phyloP scores from a whole-genome alignment of 2,329 filamentous ascomycete species.

The Aspergillus amoenus region DNA sequence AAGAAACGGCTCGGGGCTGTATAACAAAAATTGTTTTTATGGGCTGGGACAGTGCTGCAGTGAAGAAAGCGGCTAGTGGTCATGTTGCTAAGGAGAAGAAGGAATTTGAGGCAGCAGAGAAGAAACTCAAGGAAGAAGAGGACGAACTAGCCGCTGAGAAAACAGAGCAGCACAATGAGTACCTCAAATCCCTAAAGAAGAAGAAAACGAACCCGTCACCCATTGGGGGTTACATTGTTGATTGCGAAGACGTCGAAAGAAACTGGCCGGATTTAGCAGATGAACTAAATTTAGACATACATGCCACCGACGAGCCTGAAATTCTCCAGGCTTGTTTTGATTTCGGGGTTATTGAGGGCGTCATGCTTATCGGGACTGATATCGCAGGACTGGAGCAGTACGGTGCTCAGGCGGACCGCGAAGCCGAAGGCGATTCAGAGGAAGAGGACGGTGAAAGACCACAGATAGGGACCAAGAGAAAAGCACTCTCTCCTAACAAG shows the following conservation, averaged over 20 bases:
- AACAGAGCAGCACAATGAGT: not conserved
- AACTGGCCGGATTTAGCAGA: not conserved
- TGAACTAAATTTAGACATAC: not conserved
- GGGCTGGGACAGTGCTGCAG: too few species aligned
- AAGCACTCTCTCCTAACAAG: not conserved
- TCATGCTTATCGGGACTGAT: constrained; percentile 3
- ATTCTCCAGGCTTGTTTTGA: constrained; percentile 1
- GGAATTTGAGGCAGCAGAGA: too few species aligned
- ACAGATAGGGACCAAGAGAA: not conserved
- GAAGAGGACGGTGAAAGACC: not conserved
- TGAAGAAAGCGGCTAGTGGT: too few species aligned
- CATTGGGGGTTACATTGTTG: constrained; percentile 2
- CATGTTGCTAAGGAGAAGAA: too few species aligned
- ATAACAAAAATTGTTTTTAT: too few species aligned
- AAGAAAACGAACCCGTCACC: not conserved
- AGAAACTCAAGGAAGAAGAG: too few species aligned
- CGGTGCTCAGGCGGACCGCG: not conserved
- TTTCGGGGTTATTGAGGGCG: constrained; percentile 7
- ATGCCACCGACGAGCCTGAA: not conserved
- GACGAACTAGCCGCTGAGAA: not conserved
- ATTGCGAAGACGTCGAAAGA: constrained; percentile 3
- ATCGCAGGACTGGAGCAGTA: not conserved
- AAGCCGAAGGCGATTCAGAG: not conserved
- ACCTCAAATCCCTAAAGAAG: not conserved
- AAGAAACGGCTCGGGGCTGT: too few species aligned